Conservation (phyloP, 805 yeast genomes). For the Komagataella phaffii region DNA sequence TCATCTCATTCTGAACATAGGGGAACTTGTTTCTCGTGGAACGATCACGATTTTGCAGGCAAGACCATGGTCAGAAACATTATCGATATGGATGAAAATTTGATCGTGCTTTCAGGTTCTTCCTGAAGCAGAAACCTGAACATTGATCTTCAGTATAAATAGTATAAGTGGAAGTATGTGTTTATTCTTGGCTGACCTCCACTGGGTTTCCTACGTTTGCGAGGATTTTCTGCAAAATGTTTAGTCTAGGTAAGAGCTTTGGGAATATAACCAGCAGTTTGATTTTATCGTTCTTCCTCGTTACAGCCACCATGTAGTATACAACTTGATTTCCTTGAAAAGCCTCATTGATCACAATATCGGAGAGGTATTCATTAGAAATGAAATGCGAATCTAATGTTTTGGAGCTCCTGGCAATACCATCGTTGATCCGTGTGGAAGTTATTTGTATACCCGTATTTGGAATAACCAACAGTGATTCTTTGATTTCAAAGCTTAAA, state of each 20-base stretch:
- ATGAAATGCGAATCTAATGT: slow-evolving; percentile 24
- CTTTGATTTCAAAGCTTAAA: slow-evolving; percentile 23
- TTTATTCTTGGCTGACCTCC: not conserved
- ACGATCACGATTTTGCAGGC: not conserved
- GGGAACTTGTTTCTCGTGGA: not conserved
- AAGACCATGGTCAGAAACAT: not conserved
- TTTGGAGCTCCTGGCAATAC: not conserved
- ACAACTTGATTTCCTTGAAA: slow-evolving; percentile 56
- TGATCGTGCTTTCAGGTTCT: not conserved
- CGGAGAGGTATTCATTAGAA: slow-evolving; percentile 43
- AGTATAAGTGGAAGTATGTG: not conserved
- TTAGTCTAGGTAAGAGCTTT: slow-evolving; percentile 15
- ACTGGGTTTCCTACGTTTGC: not conserved
- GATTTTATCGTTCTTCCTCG: slow-evolving; percentile 19
- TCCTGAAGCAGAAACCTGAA: not conserved
- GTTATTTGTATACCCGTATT: slow-evolving; percentile 29
- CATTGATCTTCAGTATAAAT: no score
- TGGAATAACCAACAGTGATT: slow-evolving; percentile 29
- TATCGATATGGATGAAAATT: not conserved
- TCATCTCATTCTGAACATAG: not conserved
- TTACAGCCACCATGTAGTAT: slow-evolving; percentile 47
- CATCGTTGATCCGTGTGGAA: not conserved
- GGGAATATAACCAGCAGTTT: slow-evolving; percentile 18
- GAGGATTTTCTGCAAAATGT: slow-evolving; percentile 10
- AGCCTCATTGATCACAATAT: slow-evolving; percentile 65